A percentile compares a stretch with the other conserved stretches of the same genome.
Conservation (phyloP, 371 early-diverging fungal species). For the Synchytrium microbalum region DNA sequence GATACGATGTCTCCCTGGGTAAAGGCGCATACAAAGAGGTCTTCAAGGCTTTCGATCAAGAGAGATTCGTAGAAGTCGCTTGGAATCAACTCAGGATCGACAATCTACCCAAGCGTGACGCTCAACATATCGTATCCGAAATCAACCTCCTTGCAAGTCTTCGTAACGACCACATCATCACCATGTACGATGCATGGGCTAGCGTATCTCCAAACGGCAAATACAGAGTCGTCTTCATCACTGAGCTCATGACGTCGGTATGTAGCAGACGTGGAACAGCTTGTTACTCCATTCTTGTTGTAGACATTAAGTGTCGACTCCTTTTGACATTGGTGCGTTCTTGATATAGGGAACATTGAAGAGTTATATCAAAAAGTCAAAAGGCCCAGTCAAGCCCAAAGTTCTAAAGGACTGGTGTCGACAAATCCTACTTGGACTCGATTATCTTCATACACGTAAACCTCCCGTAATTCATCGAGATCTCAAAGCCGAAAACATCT, state of each 20-base stretch:
- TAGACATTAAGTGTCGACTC: background rate
- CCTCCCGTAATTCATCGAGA: conserved; percentile 84
- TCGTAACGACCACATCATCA: conserved; percentile 79
- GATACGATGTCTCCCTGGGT: conserved; percentile 60
- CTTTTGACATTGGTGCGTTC: no score
- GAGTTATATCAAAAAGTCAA: conserved; percentile 64
- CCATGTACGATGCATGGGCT: conserved; percentile 19
- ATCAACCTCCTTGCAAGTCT: conserved; percentile 62
- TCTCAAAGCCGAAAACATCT: conserved; percentile 67
- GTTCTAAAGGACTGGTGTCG: conserved; percentile 73
- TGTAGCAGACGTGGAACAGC: background rate
- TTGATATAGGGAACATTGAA: conserved; percentile 58
- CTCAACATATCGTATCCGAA: conserved; percentile 49
- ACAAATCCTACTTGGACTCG: conserved; percentile 74
- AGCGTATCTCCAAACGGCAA: conserved; percentile 18
- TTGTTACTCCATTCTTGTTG: background rate
- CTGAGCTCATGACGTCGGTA: conserved; percentile 82
- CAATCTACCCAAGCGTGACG: conserved; percentile 47
- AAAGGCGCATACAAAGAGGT: conserved; percentile 84
- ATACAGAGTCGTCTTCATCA: conserved; percentile 77
- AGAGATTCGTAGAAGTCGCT: conserved; percentile 88
- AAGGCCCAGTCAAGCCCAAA: conserved; percentile 62
- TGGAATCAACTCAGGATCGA: conserved; percentile 77
- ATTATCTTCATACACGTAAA: conserved; percentile 68
- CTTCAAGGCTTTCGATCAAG: conserved; percentile 79